Evolutionary conservation across 805 yeast genomes (phyloP).

Genomic region (Isabelozyma pseudorhagii): DNA sequence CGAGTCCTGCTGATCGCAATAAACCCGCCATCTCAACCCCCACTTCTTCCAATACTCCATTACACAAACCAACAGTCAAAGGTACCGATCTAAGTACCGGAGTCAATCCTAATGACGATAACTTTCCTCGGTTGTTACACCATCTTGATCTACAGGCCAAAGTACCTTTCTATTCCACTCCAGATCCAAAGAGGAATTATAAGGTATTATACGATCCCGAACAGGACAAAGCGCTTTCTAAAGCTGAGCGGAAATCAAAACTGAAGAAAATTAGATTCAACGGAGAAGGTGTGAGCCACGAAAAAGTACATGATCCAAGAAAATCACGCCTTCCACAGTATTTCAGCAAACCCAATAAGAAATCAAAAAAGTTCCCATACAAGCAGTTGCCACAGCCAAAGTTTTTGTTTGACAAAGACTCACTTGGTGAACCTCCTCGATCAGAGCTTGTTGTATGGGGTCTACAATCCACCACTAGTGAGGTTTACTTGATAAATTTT

Average conservation of each 20-base stretch:
- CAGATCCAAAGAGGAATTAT: conserved; percentile 27
- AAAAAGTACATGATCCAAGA: conserved; percentile 42
- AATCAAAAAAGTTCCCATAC: conserved; percentile 38
- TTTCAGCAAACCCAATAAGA: conserved; percentile 35
- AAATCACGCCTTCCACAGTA: conserved; percentile 17
- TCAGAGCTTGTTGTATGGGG: conserved; percentile 70
- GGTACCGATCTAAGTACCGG: conserved; percentile 36
- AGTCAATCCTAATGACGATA: conserved; percentile 25
- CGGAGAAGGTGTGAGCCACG: conserved; percentile 19
- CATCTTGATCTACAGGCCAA: conserved; percentile 17
- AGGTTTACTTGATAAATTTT: conserved; percentile 44
- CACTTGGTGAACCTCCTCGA: conserved; percentile 73
- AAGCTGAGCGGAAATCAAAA: conserved; percentile 5
- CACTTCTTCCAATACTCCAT: not conserved
- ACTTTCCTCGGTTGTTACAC: conserved; percentile 27
- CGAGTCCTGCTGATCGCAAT: too few species aligned
- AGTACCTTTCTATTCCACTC: conserved; percentile 6
- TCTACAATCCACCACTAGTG: conserved; percentile 52
- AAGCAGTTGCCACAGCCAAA: conserved; percentile 42
- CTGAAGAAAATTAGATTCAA: conserved; percentile 40
- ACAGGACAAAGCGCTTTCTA: conserved; percentile 26
- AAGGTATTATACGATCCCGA: conserved; percentile 49
- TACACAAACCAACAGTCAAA: not conserved
- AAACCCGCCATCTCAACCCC: too few species aligned
- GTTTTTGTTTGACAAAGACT: conserved; percentile 60